These are phyloP conservation scores for Nakazawaea populi DNA, from an alignment of 805 yeast genomes.

Conservation along the genomic window DNA sequence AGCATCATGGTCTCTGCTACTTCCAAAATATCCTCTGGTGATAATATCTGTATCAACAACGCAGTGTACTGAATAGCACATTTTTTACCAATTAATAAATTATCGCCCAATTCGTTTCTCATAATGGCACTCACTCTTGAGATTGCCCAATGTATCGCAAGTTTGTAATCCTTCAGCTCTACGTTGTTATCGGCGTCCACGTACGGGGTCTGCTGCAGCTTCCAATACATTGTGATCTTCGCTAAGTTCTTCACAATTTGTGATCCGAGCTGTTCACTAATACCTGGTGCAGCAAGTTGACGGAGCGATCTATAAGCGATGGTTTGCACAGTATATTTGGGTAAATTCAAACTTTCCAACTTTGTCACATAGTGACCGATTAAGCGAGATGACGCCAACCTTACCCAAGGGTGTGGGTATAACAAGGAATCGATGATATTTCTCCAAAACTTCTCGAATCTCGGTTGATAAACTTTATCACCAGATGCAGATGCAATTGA, in stretches of 20 bases:
- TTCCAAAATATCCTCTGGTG: constrained; percentile 31
- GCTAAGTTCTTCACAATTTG: constrained; percentile 66
- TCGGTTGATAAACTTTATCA: constrained; percentile 24
- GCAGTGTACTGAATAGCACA: constrained; percentile 68
- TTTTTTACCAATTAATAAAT: constrained; percentile 54
- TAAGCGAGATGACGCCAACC: constrained; percentile 59
- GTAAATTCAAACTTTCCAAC: constrained; percentile 27
- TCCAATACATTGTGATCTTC: constrained; percentile 58
- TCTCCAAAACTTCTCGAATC: constrained; percentile 42
- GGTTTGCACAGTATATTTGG: constrained; percentile 51
- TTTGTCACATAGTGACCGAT: constrained; percentile 46
- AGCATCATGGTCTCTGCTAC: constrained; percentile 46
- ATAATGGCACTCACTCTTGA: constrained; percentile 56
- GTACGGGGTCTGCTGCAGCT: constrained; percentile 32
- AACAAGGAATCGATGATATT: constrained; percentile 49
- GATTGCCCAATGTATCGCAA: constrained; percentile 56
- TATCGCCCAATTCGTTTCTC: constrained; percentile 56
- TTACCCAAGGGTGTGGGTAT: constrained; percentile 91
- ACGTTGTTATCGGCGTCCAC: constrained; percentile 21
- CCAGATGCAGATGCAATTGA: constrained; percentile 31
- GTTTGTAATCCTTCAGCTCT: constrained; percentile 18
- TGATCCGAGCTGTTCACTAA: constrained; percentile 55
- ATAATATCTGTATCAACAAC: constrained; percentile 47
- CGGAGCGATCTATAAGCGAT: constrained; percentile 64
- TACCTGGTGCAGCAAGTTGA: constrained; percentile 75